Evolutionary conservation across 2,329 filamentous ascomycete species (phyloP), one percentile per base, ranked within the genome.

Genomic region (Ceratocystis cacaofunesta): DNA sequence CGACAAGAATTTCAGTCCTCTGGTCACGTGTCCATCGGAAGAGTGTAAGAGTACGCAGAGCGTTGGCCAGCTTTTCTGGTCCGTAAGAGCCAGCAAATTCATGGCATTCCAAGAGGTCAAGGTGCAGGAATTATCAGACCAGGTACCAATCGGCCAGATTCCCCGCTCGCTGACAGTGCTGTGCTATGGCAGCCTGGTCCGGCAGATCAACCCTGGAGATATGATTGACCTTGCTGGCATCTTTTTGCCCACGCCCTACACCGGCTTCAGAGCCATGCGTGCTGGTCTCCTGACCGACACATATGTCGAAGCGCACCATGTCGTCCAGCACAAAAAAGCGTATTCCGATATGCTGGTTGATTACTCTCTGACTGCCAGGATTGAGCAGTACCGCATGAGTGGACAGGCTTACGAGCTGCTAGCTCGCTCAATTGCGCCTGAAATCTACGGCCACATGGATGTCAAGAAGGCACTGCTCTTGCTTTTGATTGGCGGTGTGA

Each of bases 121-220:
- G 78, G 91, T 99, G 66, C 94, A 99, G 76, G 94, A 99, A 74
- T 90, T 97, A 85, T 91, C 94, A n/a, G 94, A 99, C 74, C 94
- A 99, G 75, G 94, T 99, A 0, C 94, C 94, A 6, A 95, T 99
- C 69, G 94, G 94, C 62, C 94, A 99, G 74, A 99, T 99, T 71
- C 94, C 94, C 41, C 85, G 94, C 67, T 90, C 90, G 66, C 78
- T 99, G 68, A 97, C 92, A 0, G 79, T 99, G 25, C 84, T 95
- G 71, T 96, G 91, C 75, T 88, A 95, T 72, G 94, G 94, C 68
- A 89, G 85, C 68, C 81, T 95, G 12, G 90, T 92, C 36, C 83
- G 94, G 67, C 86, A 90, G 71, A 84, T 97, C 72, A 97, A 90
- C 73, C 94, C 94, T 1, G 94, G 94, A 69, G 94, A 99, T 75